Percentiles rank a stretch among this genome's conserved stretches.
Evolutionary conservation across 768 basidiomycete species (phyloP).

Genomic region (Tremella mesenterica): DNA sequence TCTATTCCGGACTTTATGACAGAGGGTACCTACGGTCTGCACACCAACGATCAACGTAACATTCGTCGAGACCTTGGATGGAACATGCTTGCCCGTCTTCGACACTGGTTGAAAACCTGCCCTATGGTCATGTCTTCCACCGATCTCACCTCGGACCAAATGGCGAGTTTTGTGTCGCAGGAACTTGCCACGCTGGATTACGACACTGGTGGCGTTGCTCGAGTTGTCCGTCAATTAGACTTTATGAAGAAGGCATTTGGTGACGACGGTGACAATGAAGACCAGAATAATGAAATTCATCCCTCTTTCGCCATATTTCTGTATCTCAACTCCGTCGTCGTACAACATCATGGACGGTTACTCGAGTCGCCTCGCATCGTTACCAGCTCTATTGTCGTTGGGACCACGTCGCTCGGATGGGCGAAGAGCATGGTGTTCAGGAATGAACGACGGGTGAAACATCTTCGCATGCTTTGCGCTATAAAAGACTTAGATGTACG

Average conservation of each 20-base stretch:
- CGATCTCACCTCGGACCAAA: background rate
- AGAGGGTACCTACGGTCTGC: slow-evolving; percentile 29
- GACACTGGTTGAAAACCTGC: slow-evolving; percentile 55
- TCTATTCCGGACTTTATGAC: slow-evolving; percentile 18
- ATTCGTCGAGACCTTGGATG: slow-evolving; percentile 53
- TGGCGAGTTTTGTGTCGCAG: background rate
- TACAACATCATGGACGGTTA: slow-evolving; percentile 10
- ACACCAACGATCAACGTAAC: slow-evolving; percentile 28
- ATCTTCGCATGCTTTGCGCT: slow-evolving; percentile 1
- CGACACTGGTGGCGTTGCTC: slow-evolving; percentile 13
- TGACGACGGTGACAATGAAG: background rate
- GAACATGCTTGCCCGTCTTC: slow-evolving; percentile 69
- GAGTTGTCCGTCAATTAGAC: slow-evolving; percentile 13
- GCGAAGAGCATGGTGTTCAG: background rate
- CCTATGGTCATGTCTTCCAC: slow-evolving; percentile 12
- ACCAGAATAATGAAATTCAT: background rate
- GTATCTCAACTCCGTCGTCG: background rate
- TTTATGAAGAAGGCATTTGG: slow-evolving; percentile 25
- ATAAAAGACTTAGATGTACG: background rate
- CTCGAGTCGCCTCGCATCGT: background rate
- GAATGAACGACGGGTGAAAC: background rate
- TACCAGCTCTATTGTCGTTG: background rate
- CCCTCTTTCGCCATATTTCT: slow-evolving; percentile 7
- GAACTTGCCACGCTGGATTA: slow-evolving; percentile 15
- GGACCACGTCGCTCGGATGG: background rate